Conservation (phyloP, 306 rosid genomes). For the Glycyrrhiza uralensis region DNA sequence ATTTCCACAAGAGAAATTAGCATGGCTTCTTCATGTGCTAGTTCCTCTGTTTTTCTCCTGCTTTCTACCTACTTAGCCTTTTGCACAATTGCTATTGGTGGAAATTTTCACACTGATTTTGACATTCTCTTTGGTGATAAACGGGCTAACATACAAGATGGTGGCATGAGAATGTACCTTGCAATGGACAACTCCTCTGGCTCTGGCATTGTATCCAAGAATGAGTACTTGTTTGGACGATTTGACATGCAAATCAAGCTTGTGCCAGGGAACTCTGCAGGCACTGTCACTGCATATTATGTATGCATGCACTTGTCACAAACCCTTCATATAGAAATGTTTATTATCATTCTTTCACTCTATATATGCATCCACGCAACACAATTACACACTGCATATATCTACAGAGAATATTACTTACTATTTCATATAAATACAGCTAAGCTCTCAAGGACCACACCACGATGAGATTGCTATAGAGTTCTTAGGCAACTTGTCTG, state of each 20-base stretch:
- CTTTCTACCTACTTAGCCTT: conserved; percentile 3
- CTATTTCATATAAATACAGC: conserved; percentile 14
- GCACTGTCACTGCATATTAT: conserved; percentile 45
- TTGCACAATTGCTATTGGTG: conserved; percentile 18
- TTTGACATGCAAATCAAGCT: conserved; percentile 51
- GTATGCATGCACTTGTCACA: conserved; percentile 12
- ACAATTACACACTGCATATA: no score
- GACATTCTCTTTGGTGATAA: conserved; percentile 36
- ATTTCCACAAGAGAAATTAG: no score
- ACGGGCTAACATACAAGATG: conserved; percentile 20
- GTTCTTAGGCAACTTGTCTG: conserved; percentile 38
- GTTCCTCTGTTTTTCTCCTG: background rate
- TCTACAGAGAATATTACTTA: background rate
- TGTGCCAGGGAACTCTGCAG: conserved; percentile 44
- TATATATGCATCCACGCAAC: background rate
- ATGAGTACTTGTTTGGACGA: conserved; percentile 41
- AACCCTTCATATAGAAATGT: background rate
- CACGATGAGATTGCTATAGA: conserved; percentile 49
- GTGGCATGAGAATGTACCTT: conserved; percentile 35
- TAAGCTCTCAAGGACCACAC: conserved; percentile 38
- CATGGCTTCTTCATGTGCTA: conserved; percentile 8
- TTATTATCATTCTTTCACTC: background rate
- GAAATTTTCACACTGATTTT: conserved; percentile 32
- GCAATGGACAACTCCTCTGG: conserved; percentile 34
- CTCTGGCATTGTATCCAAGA: conserved; percentile 35